Evolutionary conservation across 1,284 basidiomycete species (phyloP), one percentile per base, ranked within the genome.

Genomic region (Exobasidium rhododendri): DNA sequence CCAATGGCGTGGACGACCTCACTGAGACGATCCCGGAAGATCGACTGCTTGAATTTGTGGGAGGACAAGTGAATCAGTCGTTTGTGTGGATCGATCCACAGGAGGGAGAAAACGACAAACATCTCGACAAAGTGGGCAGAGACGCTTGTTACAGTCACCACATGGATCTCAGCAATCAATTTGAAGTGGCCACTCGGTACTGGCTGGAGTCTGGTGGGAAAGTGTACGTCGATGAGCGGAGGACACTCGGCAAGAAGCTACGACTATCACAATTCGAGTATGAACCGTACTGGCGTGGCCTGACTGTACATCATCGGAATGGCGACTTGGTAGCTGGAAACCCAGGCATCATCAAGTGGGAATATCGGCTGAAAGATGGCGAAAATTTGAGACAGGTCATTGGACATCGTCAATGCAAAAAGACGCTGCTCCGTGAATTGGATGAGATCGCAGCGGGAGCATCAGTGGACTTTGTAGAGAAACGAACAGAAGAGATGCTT

Each of bases 301-400:
- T 68, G 47, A 73, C 73, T 6, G 68, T 73, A 6, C 80, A 80
- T 67, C 77, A 81, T 66, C 78, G 79, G n/a, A 50, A 74, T 40
- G 78, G 79, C 20, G 74, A 74, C 22, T 64, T 81, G 35, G 10
- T 24, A 10, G 7, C 14, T 6, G 70, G 71, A 46, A 71, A 74
- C 2, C 78, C 79, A 59, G 74, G 71, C 52, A 52, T 69, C 20
- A 65, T 72, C 4, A 68, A 63, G 4, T 78, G 72, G 72, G 53
- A 68, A 20, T 78, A 78, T 68, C 64, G 69, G 64, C 73, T 75
- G 55, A 70, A 67, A 59, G 54, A 75, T 40, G 75, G 75, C 28
- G 55, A 63, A 20, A 53, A 51, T 22, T 58, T 73, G 32, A 66
- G 67, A 20, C 77, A 78, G 50, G 62, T 71, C 3, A 65, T 76